Conservation (phyloP, 441 rosid species). For the Flueggea neowawraea region DNA sequence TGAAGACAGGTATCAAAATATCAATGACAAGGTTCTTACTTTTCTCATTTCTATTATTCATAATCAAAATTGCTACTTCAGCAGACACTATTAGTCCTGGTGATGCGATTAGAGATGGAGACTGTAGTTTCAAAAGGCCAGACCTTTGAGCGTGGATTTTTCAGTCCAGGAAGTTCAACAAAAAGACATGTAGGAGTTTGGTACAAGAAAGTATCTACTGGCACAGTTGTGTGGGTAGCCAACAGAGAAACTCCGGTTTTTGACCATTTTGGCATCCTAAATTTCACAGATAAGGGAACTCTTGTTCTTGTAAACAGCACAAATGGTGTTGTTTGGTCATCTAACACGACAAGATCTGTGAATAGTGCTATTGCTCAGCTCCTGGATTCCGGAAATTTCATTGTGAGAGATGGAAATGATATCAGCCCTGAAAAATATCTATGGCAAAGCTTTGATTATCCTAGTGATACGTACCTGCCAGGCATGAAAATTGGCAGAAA, state of each 20-base stretch:
- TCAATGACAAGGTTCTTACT: too few relatives aligned
- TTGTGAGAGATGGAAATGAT: conserved; percentile 20
- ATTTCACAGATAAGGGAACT: conserved; percentile 31
- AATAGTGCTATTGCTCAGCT: conserved; percentile 23
- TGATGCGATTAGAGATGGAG: too few relatives aligned
- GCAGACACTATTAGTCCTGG: too few relatives aligned
- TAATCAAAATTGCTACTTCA: too few relatives aligned
- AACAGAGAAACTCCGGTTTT: conserved; percentile 52
- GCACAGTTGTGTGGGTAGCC: conserved; percentile 66
- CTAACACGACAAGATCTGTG: conserved; percentile 13
- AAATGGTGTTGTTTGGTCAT: conserved; percentile 42
- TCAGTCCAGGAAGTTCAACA: conserved; percentile 13
- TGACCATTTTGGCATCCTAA: conserved; percentile 29
- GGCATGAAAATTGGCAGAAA: conserved; percentile 60
- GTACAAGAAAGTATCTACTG: conserved; percentile 12
- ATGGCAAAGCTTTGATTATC: conserved; percentile 69
- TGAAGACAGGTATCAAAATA: too few relatives aligned
- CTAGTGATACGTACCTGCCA: conserved; percentile 56
- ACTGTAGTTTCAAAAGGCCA: conserved; percentile 12
- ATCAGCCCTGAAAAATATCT: conserved; percentile 14
- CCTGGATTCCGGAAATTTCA: conserved; percentile 44
- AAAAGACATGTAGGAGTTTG: conserved; percentile 20
- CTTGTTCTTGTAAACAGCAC: conserved; percentile 40
- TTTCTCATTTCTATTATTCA: too few relatives aligned
- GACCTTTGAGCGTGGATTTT: conserved; percentile 24